Evolutionary conservation across 106 monocot genomes (phyloP), one percentile per base, ranked within the genome.

Genomic region (Allium fistulosum): DNA sequence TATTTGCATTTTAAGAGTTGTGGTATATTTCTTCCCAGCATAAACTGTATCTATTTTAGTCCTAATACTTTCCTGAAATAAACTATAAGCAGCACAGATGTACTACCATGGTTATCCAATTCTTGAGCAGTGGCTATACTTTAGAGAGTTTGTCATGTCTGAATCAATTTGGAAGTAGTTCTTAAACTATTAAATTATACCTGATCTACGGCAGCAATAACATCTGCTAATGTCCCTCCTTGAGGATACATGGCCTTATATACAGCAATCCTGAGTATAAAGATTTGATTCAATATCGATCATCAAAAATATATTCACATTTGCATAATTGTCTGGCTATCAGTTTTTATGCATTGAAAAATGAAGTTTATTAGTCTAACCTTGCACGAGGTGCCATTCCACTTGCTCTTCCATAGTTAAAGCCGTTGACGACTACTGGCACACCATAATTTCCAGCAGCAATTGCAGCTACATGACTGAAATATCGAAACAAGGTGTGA

Each of bases 381-480:
- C 84, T 81, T 66, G 93, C 89, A 27, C 77, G 53, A 65, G 93
- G 93, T 49, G 93, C 93, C 93, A 94, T 94, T 67, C 93, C 93
- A 28, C 89, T 94, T 46, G 93, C 89, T 28, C 49, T 69, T 5
- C 93, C 93, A 51, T 87, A 94, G 27, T 80, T 58, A 72, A 82
- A 78, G 53, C 93, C 93, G 45, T 77, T 61, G 7, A 84, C 86
- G 1, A 84, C 78, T 6, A 94, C 93, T 0, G 86, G 93, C 57
- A 89, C 84, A 71, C 87, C 80, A 53, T 71, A 46, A 59, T 94
- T 94, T 28, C 93, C 93, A n/a, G 86, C 93, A 11, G 90, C 89
- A 61, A 84, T 80, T 4, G 84, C 84, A 60, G 91, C 91, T 46
- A 91, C 91, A 77, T 91, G 91, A 66, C 91, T 84, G 75, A 69